Evolutionary conservation across 208 protist species (phyloP).

Genomic region (Leishmania turanica): DNA sequence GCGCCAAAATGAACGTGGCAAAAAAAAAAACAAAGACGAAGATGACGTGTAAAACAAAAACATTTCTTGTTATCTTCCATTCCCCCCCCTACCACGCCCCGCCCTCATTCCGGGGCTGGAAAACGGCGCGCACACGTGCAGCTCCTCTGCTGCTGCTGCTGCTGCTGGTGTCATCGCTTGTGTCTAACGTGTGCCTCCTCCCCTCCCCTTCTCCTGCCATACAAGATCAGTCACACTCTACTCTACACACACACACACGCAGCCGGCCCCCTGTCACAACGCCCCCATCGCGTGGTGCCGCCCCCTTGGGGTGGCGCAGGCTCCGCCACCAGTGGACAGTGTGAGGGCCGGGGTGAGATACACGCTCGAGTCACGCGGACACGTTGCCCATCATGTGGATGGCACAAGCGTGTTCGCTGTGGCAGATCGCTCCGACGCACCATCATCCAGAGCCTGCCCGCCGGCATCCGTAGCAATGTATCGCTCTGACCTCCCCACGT

Average conservation of each 20-base stretch:
- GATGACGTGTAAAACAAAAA: background rate
- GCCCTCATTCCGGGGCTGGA: too few species aligned
- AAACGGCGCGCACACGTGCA: too few species aligned
- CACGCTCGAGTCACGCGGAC: background rate
- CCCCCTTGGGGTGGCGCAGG: background rate
- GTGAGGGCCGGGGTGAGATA: background rate
- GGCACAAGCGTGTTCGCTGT: background rate
- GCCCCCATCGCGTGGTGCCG: background rate
- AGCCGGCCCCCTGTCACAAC: background rate
- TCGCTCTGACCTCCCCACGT: background rate
- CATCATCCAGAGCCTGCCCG: background rate
- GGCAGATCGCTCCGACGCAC: background rate
- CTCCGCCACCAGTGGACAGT: background rate
- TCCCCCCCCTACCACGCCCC: too few species aligned
- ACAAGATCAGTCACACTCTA: background rate
- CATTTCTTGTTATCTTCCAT: background rate
- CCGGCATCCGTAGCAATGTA: background rate
- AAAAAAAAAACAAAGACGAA: background rate
- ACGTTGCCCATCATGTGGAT: background rate
- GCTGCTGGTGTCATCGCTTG: too few species aligned
- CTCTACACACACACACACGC: background rate
- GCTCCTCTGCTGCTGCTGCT: background rate
- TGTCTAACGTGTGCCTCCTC: background rate
- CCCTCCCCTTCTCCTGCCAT: background rate
- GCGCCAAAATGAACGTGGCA: background rate